These are phyloP conservation scores for Heterobasidion occidentale DNA, from an alignment of 1,284 basidiomycete species.

Conservation along the genomic window DNA sequence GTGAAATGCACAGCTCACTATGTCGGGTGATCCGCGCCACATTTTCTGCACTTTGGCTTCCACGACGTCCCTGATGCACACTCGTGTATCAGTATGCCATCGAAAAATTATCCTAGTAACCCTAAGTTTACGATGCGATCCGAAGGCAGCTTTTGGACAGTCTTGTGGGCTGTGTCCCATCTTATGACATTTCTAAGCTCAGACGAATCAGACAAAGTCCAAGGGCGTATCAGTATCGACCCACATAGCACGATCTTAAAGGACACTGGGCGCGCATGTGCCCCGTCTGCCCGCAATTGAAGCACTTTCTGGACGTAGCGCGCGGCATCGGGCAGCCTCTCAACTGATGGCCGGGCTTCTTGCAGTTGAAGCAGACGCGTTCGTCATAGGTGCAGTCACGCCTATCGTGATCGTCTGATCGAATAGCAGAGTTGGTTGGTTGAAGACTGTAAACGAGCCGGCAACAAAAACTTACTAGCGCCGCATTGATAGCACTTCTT, in stretches of 20 bases:
- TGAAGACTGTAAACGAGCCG: neutral
- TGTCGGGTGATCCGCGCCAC: neutral
- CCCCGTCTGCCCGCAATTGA: neutral
- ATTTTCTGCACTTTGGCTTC: neutral
- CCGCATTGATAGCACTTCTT: neutral
- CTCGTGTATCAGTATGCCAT: too few species aligned
- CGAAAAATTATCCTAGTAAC: too few species aligned
- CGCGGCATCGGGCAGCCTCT: neutral
- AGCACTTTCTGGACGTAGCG: neutral
- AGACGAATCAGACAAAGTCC: neutral
- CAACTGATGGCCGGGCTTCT: neutral
- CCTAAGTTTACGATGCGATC: neutral
- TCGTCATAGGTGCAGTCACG: neutral
- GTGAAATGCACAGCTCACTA: neutral
- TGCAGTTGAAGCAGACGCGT: conserved; percentile 4
- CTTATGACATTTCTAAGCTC: neutral
- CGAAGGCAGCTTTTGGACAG: neutral
- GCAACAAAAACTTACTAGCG: conserved; percentile 14
- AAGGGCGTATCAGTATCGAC: neutral
- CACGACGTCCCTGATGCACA: too few species aligned
- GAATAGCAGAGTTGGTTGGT: neutral
- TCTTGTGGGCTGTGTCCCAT: neutral
- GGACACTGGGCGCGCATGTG: neutral
- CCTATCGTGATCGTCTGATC: neutral
- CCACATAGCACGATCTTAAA: neutral